Evolutionary conservation across 179 eudicot species (phyloP), one percentile per base, ranked within the genome.

Genomic region (Nepenthes alata): DNA sequence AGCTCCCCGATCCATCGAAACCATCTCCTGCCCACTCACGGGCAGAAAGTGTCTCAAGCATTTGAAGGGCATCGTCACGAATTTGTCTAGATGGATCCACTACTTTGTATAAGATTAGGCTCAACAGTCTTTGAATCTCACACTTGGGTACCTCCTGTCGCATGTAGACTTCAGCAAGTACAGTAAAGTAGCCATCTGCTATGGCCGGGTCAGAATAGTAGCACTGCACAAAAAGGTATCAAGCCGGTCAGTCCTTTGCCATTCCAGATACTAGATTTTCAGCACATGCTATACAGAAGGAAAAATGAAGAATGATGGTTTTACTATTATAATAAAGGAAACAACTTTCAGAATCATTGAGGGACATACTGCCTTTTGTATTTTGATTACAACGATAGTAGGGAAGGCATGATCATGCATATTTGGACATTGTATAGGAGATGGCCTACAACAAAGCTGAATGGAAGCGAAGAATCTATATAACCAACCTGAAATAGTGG

Each of bases 21-120:
- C 94, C 93, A 72, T 89, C 98, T 63, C 81, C 98, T 11, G 97
- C 95, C 98, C 98, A 93, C 67, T 86, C 93, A 68, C 98, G 97
- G 34, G 80, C 79, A 50, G 98, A 93, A 53, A 93, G 91, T 2
- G 98, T 93, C 83, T 93, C 98, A 14, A 93, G 97, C 98, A 93
- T 93, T 68, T 93, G 98, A 73, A 93, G 95, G 53, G 98, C 98
- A 80, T 93, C 98, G 71, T 93, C 98, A 55, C 98, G 98, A 59
- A 93, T 90, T 80, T 93, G 98, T 71, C 97, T 81, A 4, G 98
- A 85, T 53, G 97, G 98, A 74, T 93, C 98, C 48, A 93, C 98
- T 67, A 93, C 98, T 72, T 93, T 93, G 84, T 93, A 93, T 41
- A 93, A 87, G 69, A 93, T 93, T 34, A 93, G 83, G 79, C 98